phyloP scores from a whole-genome alignment of 257 asterid genomes.

The Primulina huaijiensis region DNA sequence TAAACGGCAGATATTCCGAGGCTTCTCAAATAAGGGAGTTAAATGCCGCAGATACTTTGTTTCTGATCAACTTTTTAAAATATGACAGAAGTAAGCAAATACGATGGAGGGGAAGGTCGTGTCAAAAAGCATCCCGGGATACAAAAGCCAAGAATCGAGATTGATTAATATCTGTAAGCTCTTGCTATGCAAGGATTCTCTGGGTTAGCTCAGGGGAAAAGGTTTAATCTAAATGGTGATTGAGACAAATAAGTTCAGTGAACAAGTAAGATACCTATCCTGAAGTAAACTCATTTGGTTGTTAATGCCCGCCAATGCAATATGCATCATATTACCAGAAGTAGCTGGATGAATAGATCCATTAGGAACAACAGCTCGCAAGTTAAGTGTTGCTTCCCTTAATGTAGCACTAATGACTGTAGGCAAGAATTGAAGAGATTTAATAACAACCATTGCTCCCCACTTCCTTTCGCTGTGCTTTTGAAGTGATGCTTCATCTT shows the following conservation, averaged over 20 bases:
- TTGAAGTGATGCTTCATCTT: slow-evolving; percentile 46
- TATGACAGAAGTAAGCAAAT: slow-evolving; percentile 6
- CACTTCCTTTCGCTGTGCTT: slow-evolving; percentile 67
- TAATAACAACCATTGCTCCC: slow-evolving; percentile 97
- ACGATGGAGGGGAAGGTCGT: not conserved
- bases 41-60: not conserved
- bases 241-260: not conserved
- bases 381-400: slow-evolving; percentile 70
- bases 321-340: slow-evolving; percentile 87
- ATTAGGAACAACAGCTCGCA: slow-evolving; percentile 32
- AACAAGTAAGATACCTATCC: slow-evolving; percentile 62
- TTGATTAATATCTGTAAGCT: not conserved
- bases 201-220: slow-evolving; percentile 5
- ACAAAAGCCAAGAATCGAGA: not conserved
- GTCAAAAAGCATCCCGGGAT: not conserved
- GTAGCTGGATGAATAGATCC: slow-evolving; percentile 38
- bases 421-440: slow-evolving; percentile 88
- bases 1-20: slow-evolving; percentile 3
- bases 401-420: slow-evolving; percentile 73
- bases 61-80: not conserved
- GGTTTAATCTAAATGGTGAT: not conserved
- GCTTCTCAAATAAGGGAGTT: slow-evolving; percentile 16
- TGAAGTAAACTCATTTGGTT: slow-evolving; percentile 95
- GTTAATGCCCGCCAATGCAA: slow-evolving; percentile 93
- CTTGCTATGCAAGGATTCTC: slow-evolving; percentile 1